Evolutionary conservation across 768 basidiomycete genomes (phyloP), one percentile per base, ranked within the genome.

Genomic region (Rhodotorula babjevae): DNA sequence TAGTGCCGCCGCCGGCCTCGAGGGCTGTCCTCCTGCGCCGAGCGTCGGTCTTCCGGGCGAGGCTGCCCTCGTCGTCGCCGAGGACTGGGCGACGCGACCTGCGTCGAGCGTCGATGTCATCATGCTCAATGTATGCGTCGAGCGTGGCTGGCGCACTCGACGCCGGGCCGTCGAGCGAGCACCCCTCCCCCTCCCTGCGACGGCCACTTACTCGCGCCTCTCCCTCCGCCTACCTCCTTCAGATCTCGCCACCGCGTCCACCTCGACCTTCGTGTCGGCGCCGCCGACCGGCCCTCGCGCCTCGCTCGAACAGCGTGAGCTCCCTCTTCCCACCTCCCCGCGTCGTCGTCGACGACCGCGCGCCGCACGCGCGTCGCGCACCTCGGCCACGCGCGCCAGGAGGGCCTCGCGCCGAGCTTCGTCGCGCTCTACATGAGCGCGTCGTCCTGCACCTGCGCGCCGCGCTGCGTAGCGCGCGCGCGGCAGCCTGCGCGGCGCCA

Each of bases 271-370:
- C 8, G 16, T 33, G 21, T 6, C 59, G 3, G 15, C 10, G 11
- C 12, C 27, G 27, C 60, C 67, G 14, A 61, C 61, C 31, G 61
- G 42, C 31, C 52, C 61, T 27, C 52, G 42, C 31, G 33, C 31
- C 11, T 55, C 44, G 9, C 14, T 29, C 29, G 53, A 33, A 14
- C 62, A 63, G 50, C 50, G 62, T 63, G 62, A 63, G 62, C 57
- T 40, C 23, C 23, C 57, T 23, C 21, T 33, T 58, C 36, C 36
- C 36, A 36, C 36, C 36, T 36, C 36, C 36, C 36, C 52, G 40
- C 50, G 4, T 10, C 49, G 23, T 19, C 62, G 61, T n/a, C 31
- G 49, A 5, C 36, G 47, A 14, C 49, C 29, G 23, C 10, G 29
- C 44, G 44, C 18, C 44, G 44, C 44, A 11, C 14, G 5, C 33